Base-by-base conservation (phyloP, 805 yeast genomes). In the Candida corydali region DNA sequence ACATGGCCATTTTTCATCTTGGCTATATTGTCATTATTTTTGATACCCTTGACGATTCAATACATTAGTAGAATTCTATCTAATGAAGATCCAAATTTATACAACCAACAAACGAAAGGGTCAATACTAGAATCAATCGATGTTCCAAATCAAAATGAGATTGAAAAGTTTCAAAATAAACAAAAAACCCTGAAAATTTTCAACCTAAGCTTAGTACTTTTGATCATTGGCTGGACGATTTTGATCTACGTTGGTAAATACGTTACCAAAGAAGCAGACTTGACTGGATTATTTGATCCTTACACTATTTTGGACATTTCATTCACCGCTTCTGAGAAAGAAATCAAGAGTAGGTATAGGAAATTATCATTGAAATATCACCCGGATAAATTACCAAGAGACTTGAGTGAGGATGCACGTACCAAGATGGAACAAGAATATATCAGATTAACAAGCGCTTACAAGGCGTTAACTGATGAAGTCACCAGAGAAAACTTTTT, bases 391-490 rank as follows among this genome's bases (percentile, higher is more conserved):
- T 66, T 89, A 42, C 73, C 82, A 26, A 75, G 78, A 44, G 78
- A 78, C 46, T 59, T 79, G 53, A 63, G 79, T 15, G 78, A 73
- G 18, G 75, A 68, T 26, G 86, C 69, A 45, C 73, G 69, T 46
- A 59, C 62, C 27, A 73, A 64, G 17, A 66, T 84, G 59, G 97
- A 91, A 61, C 78, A 81, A 38, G 75, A 75, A 28, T 93, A 77
- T 59, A 91, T 89, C 26, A 71, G 77, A 47, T 84, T 93, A 50
- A 82, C 86, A 41, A 85, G 86, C 61, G 99, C 99, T 17, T 88
- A 94, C 64, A 85, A 88, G 61, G 86, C 98, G 0, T 74, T 93
- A 45, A 94, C 98, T 10, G 98, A 93, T 61, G 96, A 86, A 48
- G 73, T 70, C 8, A 79, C 86, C 3, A 83, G 78, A 50, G 86